Base-by-base conservation (phyloP, 2,329 filamentous ascomycete species). In the Arthrobotrys pseudoclavata region DNA sequence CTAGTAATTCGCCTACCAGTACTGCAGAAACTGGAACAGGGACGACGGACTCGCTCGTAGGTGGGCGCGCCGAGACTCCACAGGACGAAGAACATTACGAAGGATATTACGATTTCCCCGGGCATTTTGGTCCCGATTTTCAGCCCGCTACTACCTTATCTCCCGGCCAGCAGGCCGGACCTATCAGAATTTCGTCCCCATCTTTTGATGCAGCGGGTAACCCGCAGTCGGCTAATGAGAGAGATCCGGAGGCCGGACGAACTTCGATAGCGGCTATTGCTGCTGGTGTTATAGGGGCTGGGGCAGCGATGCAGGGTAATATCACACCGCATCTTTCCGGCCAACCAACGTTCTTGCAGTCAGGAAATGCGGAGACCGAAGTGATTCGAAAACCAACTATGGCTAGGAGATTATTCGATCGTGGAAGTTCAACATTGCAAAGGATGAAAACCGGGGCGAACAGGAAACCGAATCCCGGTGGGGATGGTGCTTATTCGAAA, bases 341-440 rank as follows among this genome's bases (percentile, higher is more conserved):
- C 1, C 52, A 47, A 20, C 74, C 68, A 20, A 60, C 67, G 5
- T 74, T 52, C 24, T 37, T 62, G 29, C 69, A 68, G 29, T 10
- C 67, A 20, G 24, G 50, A 26, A n/a, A 26, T n/a, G 45, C 22
- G 1, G 48, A 55, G 15, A 1, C 31, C 20, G 74, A 77, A 7
- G 45, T 77, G 40, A 71, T 77, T 20, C n/a, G 74, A 42, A 77
- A 77, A 50, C 74, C 74, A 15, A 77, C 74, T 4, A 77, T 77
- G 74, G 74, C 74, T 13, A 70, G 74, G 18, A 42, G 74, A 12
- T 57, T 77, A 48, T 77, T 77, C 34, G 74, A 77, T 55, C 67
- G 74, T 15, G 74, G 74, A 15, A 77, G 67, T 24, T 77, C 74
- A n/a, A 77, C 74, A 45, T 48, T 77, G 22, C 74, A 77, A 45